Conservation (phyloP, 2,329 filamentous ascomycete genomes). For the Colletotrichum truncatum region DNA sequence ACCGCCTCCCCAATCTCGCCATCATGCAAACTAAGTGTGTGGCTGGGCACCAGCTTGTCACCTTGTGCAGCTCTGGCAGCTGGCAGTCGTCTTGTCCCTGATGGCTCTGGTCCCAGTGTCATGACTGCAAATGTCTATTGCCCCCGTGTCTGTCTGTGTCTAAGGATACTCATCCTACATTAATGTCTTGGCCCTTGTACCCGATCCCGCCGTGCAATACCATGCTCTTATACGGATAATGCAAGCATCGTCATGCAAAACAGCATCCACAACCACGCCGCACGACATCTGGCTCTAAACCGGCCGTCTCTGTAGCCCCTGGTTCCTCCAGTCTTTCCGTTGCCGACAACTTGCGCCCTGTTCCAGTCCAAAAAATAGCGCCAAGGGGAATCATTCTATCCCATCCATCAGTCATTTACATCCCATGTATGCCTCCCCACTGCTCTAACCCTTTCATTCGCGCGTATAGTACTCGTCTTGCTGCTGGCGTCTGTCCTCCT, state of each 20-base stretch:
- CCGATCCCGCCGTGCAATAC: neutral
- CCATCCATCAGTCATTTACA: neutral
- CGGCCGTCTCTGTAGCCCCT: neutral
- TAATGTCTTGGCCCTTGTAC: neutral
- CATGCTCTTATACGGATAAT: no score
- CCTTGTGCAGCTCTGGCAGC: no score
- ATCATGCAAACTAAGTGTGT: no score
- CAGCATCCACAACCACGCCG: neutral
- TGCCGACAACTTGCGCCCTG: no score
- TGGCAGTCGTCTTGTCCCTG: no score
- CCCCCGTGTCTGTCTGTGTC: no score
- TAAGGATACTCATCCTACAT: neutral
- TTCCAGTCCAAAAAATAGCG: neutral
- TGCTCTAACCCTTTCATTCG: neutral
- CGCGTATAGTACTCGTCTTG: constrained; percentile 61
- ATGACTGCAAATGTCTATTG: no score
- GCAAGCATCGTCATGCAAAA: neutral
- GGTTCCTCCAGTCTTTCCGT: neutral
- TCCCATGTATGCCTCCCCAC: neutral
- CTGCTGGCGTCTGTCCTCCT: constrained; percentile 45
- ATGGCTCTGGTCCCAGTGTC: no score
- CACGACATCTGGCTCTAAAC: neutral
- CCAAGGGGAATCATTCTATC: neutral
- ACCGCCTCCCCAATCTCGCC: constrained; percentile 9
- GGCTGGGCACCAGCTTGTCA: no score